These are phyloP conservation scores for Botrytis deweyae DNA, from an alignment of 2,329 filamentous ascomycete genomes.

Conservation along the genomic window DNA sequence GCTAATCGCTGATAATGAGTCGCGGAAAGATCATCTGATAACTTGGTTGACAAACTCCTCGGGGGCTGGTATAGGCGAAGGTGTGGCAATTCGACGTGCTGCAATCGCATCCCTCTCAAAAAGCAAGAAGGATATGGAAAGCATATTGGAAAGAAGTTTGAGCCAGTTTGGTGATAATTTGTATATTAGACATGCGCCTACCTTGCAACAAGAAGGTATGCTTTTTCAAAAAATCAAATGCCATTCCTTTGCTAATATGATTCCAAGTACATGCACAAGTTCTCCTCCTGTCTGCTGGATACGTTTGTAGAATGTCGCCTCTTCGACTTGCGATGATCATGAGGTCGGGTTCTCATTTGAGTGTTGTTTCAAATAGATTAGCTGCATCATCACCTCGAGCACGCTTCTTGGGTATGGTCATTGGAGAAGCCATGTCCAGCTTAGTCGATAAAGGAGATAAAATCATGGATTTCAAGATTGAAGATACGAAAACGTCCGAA, in stretches of 20 bases:
- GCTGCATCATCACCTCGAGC: slow-evolving; percentile 71
- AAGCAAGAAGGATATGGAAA: slow-evolving; percentile 51
- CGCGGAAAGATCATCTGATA: slow-evolving; percentile 54
- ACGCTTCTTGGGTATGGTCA: slow-evolving; percentile 82
- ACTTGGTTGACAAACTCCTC: slow-evolving; percentile 65
- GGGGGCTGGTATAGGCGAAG: slow-evolving; percentile 63
- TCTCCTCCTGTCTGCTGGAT: slow-evolving; percentile 74
- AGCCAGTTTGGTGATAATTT: slow-evolving; percentile 79
- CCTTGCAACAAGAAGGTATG: slow-evolving; percentile 84
- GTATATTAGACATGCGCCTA: slow-evolving; percentile 80
- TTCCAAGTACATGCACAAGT: slow-evolving; percentile 73
- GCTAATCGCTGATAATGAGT: slow-evolving; percentile 49
- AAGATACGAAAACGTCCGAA: slow-evolving; percentile 73
- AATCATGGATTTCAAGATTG: slow-evolving; percentile 78
- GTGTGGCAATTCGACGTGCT: slow-evolving; percentile 65
- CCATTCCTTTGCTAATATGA: slow-evolving; percentile 28
- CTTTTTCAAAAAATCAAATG: slow-evolving; percentile 23
- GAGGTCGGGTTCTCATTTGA: slow-evolving; percentile 71
- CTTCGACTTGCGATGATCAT: slow-evolving; percentile 67
- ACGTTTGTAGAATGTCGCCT: slow-evolving; percentile 65
- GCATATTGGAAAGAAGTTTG: slow-evolving; percentile 66
- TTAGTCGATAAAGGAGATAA: slow-evolving; percentile 64
- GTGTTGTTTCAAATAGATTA: slow-evolving; percentile 80
- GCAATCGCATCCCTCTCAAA: slow-evolving; percentile 58
- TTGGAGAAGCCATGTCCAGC: slow-evolving; percentile 69